Base-by-base conservation (phyloP, 2,329 filamentous ascomycete species). In the Penicillium sp. region DNA sequence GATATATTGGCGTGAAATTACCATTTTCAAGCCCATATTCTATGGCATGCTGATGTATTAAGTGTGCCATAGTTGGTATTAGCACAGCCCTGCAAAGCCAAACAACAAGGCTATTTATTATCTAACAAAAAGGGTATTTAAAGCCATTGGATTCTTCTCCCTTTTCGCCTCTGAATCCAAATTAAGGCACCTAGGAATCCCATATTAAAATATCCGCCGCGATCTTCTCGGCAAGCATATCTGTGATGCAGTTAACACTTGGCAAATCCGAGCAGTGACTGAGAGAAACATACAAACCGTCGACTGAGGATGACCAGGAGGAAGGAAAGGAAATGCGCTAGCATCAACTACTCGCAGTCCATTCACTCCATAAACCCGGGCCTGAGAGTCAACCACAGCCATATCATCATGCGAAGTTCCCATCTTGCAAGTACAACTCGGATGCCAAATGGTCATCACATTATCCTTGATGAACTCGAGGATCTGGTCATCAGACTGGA, bases 401-500 rank as follows among this genome's bases (percentile, higher is more conserved):
- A 66, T 63, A 6, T 50, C 18, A 48, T 72, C 68, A 14, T 59
- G 50, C 0, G 40, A 34, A 1, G 45, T 60, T 4, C 69, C 69
- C 69, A 72, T 72, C 46, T 69, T 69, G 45, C 66, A 70, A 3
- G 70, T 72, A 38, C 65, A 68, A 34, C 61, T 53, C 4, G 66
- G 62, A 58, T 72, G 66, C 61, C 66, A 72, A 5, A 72, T 29
- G 0, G 64, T 62, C 54, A 66, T 69, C 14, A 74, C 44, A 52
- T 61, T 69, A 7, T 67, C 50, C 32, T 63, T 58, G 38, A 76
- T 67, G 10, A 61, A 69, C 4, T 72, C 60, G 4, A 78, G 60
- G 14, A 82, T 76, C 49, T 80, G 64, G 11, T 64, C 70, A 57
- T 82, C 78, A 0, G 74, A 74, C 31, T 71, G 58, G 7, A 77